These are phyloP conservation scores for Fusarium nygamai DNA, from an alignment of 2,329 filamentous ascomycete genomes.

Conservation along the genomic window DNA sequence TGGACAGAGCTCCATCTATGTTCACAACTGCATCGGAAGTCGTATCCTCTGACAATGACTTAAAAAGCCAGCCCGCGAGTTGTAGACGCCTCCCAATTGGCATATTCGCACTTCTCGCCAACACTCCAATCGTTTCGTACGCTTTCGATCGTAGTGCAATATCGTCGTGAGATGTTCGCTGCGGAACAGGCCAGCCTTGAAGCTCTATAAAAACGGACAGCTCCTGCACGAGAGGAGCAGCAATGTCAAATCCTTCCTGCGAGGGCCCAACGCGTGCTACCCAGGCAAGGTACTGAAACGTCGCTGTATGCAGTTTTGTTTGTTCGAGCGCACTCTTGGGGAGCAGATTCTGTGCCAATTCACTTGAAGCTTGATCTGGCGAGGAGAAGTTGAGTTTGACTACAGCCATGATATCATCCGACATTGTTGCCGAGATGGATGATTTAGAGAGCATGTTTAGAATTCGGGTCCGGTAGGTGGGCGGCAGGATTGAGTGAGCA, in stretches of 20 bases:
- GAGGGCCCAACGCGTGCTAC: slow-evolving; percentile 77
- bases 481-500: slow-evolving; percentile 78
- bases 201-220: slow-evolving; percentile 78
- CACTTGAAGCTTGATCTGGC: slow-evolving; percentile 1
- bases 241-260: slow-evolving; percentile 70
- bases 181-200: slow-evolving; percentile 83
- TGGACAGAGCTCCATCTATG: slow-evolving; percentile 88
- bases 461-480: slow-evolving; percentile 80
- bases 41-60: slow-evolving; percentile 81
- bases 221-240: slow-evolving; percentile 72
- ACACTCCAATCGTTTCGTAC: slow-evolving; percentile 89
- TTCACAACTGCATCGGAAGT: slow-evolving; percentile 82
- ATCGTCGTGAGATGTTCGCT: slow-evolving; percentile 67
- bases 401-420: slow-evolving; percentile 72
- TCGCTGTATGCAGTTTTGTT: slow-evolving; percentile 80
- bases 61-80: slow-evolving; percentile 80
- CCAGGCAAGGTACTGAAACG: slow-evolving; percentile 90
- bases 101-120: slow-evolving; percentile 73
- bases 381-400: slow-evolving; percentile 73
- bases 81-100: slow-evolving; percentile 62
- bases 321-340: slow-evolving; percentile 73
- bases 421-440: slow-evolving; percentile 74
- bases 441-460: slow-evolving; percentile 82
- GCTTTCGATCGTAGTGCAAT: slow-evolving; percentile 78
- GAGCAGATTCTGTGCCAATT: slow-evolving; percentile 35